Evolutionary conservation across 225 moss, liverwort and hornwort genomes (phyloP).

Genomic region (Polytrichum commune): DNA sequence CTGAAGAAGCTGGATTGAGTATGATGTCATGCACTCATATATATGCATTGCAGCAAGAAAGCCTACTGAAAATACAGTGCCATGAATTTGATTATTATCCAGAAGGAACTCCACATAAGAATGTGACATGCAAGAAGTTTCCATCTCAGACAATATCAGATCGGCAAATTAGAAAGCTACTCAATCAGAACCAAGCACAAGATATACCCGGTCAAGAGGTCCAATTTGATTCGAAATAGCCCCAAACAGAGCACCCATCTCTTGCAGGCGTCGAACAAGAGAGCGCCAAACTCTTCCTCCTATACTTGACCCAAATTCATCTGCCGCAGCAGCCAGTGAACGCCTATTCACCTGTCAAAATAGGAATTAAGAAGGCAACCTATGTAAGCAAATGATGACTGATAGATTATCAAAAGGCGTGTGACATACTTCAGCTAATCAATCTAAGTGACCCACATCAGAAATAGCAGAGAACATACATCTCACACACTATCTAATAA

Average conservation of each 20-base stretch:
- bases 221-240: constrained; percentile 81
- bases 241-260: constrained; percentile 90
- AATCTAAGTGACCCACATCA: too few relatives aligned
- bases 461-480: too few relatives aligned
- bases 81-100: not conserved
- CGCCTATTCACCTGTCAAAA: constrained; percentile 76
- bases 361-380: not conserved
- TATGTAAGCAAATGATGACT: not conserved
- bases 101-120: not conserved
- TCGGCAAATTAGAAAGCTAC: constrained; percentile 13
- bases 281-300: constrained; percentile 98
- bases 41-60: not conserved
- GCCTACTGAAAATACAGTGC: not conserved
- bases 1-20: too few relatives aligned
- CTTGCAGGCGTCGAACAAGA: constrained; percentile 82
- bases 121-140: too few relatives aligned
- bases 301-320: constrained; percentile 85
- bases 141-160: constrained; percentile 22
- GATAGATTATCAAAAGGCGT: not conserved
- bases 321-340: constrained; percentile 84
- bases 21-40: too few relatives aligned
- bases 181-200: constrained; percentile 26
- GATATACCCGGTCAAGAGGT: constrained; percentile 71
- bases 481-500: too few relatives aligned
- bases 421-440: too few relatives aligned